phyloP scores from a whole-genome alignment of 108 stramenopile genomes.

The Cylindrotheca closterium region DNA sequence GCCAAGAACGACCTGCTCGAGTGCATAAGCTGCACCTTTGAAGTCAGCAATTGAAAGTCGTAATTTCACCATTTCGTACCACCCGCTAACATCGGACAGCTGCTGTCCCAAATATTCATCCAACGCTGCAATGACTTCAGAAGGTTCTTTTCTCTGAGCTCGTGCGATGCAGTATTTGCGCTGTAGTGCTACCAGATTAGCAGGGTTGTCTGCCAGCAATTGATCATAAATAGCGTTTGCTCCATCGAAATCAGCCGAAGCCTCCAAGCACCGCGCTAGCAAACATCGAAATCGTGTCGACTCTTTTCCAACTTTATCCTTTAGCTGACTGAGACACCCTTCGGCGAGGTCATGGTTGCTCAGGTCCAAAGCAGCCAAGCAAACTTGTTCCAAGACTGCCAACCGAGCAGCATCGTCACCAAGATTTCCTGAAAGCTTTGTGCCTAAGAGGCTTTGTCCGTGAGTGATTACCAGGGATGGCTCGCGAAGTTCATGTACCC shows the following conservation, averaged over 20 bases:
- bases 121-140: constrained; percentile 44
- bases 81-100: constrained; percentile 61
- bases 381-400: constrained; percentile 72
- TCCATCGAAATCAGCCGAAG: constrained; percentile 50
- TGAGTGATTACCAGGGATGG: constrained; percentile 55
- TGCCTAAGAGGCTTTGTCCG: constrained; percentile 53
- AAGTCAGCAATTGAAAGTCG: constrained; percentile 63
- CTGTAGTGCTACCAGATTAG: constrained; percentile 74
- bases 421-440: constrained; percentile 4
- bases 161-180: constrained; percentile 75
- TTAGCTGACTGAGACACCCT: constrained; percentile 36
- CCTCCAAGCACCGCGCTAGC: constrained; percentile 68
- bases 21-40: constrained; percentile 72
- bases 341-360: constrained; percentile 48
- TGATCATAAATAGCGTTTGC: constrained; percentile 63
- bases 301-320: constrained; percentile 27
- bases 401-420: constrained; percentile 45
- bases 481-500: constrained; percentile 72
- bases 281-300: constrained; percentile 70
- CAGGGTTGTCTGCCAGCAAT: constrained; percentile 67
- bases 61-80: constrained; percentile 75
- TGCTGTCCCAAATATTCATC: constrained; percentile 65
- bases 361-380: constrained; percentile 59
- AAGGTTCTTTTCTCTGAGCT: constrained; percentile 41
- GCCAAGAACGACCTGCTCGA: constrained; percentile 77